A percentile compares a stretch with the other conserved stretches of the same genome.
These are phyloP conservation scores for Mycena crocata DNA, from an alignment of 768 basidiomycete genomes.

Conservation along the genomic window DNA sequence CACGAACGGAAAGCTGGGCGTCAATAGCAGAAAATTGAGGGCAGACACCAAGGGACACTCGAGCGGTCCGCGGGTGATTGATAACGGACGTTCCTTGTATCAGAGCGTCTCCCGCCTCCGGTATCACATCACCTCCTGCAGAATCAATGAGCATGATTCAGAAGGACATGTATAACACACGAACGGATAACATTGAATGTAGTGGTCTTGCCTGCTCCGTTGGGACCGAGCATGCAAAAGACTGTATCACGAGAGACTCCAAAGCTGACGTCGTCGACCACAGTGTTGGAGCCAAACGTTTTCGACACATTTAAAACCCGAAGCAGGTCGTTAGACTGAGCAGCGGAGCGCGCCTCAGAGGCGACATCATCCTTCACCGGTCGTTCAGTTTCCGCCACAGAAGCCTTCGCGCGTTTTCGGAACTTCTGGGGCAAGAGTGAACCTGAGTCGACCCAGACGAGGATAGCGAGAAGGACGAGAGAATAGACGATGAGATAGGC, in stretches of 20 bases:
- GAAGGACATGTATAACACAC: slow-evolving; percentile 38
- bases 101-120: slow-evolving; percentile 74
- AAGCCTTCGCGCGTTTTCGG: slow-evolving; percentile 32
- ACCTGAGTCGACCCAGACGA: slow-evolving; percentile 82
- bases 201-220: slow-evolving; percentile 88
- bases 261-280: slow-evolving; percentile 81
- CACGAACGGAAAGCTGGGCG: slow-evolving; percentile 78
- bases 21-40: slow-evolving; percentile 90
- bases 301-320: slow-evolving; percentile 75
- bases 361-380: slow-evolving; percentile 62
- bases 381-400: slow-evolving; percentile 22
- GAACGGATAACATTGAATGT: slow-evolving; percentile 84
- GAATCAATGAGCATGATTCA: background rate
- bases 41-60: slow-evolving; percentile 81
- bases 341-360: slow-evolving; percentile 62
- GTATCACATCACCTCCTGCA: slow-evolving; percentile 74
- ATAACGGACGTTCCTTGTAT: slow-evolving; percentile 77
- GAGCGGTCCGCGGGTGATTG: slow-evolving; percentile 69
- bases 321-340: slow-evolving; percentile 64
- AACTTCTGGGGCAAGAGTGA: slow-evolving; percentile 58
- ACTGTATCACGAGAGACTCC: slow-evolving; percentile 70
- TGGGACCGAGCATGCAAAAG: slow-evolving; percentile 83
- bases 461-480: slow-evolving; percentile 67
- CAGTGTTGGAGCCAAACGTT: slow-evolving; percentile 63
- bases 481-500: slow-evolving; percentile 74